phyloP scores from a whole-genome alignment of 495 filamentous ascomycete species.

The Aspergillus asperescens region DNA sequence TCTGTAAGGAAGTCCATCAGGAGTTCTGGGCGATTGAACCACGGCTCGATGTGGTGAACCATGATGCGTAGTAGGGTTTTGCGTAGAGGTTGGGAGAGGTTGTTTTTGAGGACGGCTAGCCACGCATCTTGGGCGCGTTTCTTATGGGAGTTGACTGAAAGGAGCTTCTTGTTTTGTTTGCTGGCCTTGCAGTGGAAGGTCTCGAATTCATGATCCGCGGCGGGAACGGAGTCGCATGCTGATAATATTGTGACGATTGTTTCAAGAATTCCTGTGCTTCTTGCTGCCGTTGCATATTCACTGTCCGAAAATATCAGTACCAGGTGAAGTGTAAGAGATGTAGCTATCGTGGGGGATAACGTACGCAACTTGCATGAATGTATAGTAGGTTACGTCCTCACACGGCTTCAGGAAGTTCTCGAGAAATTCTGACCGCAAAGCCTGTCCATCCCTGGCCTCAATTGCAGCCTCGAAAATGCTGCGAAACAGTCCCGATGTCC shows the following conservation, averaged over 20 bases:
- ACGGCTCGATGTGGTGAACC: conserved; percentile 71
- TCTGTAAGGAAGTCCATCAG: conserved; percentile 98
- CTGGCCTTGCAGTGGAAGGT: conserved; percentile 63
- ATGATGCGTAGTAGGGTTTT: conserved; percentile 73
- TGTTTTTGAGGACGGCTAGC: conserved; percentile 68
- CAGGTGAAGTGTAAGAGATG: neutral
- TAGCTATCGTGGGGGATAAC: conserved; percentile 19
- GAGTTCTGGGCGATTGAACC: conserved; percentile 77
- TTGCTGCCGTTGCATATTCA: conserved; percentile 31
- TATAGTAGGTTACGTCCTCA: conserved; percentile 81
- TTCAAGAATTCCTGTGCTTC: conserved; percentile 42
- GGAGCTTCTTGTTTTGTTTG: conserved; percentile 53
- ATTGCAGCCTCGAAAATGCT: conserved; percentile 59
- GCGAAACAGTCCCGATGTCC: conserved; percentile 57
- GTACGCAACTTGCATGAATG: conserved; percentile 65
- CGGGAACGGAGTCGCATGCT: conserved; percentile 57
- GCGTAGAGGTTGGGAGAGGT: conserved; percentile 59
- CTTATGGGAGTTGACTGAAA: conserved; percentile 40
- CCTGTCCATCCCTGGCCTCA: conserved; percentile 48
- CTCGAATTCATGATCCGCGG: conserved; percentile 56
- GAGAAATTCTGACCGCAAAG: conserved; percentile 62
- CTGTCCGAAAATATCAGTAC: conserved; percentile 3
- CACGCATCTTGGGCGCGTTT: conserved; percentile 73
- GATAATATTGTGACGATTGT: conserved; percentile 59
- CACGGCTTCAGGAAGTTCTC: conserved; percentile 71